Evolutionary conservation across 1,139 yeast genomes (phyloP).

Genomic region (Debaryomycetaceae sp.): DNA sequence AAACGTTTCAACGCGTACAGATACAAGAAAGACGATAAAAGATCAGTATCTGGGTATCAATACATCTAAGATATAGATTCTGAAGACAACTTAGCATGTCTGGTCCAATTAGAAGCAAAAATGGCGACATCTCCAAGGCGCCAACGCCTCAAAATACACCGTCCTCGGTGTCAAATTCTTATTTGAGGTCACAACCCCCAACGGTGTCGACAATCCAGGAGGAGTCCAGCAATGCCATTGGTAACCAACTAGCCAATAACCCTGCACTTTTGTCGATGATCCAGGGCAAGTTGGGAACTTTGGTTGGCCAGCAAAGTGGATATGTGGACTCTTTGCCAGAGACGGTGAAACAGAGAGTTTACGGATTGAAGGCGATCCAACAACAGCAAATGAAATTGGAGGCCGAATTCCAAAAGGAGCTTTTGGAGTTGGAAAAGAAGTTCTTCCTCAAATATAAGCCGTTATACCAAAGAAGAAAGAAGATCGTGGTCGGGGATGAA

Average conservation of each 20-base stretch:
- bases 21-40: not conserved
- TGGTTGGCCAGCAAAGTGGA: conserved; percentile 85
- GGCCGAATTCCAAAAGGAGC: conserved; percentile 86
- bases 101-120: conserved; percentile 65
- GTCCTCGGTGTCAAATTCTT: conserved; percentile 78
- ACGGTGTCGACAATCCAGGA: conserved; percentile 80
- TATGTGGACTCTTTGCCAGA: conserved; percentile 79
- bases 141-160: conserved; percentile 99
- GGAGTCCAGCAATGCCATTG: conserved; percentile 31
- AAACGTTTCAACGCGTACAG: not conserved
- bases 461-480: conserved; percentile 68
- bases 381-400: conserved; percentile 77
- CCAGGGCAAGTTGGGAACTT: conserved; percentile 81
- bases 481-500: conserved; percentile 63
- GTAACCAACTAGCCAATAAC: conserved; percentile 59
- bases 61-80: not conserved
- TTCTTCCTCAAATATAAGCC: conserved; percentile 75
- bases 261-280: conserved; percentile 82
- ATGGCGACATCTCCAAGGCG: conserved; percentile 82
- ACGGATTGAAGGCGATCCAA: conserved; percentile 84
- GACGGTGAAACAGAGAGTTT: conserved; percentile 69
- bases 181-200: conserved; percentile 61
- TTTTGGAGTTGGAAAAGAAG: conserved; percentile 81
- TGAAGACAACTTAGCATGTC: conserved; percentile 37
- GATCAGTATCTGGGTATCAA: not conserved